Conservation (phyloP, 1,284 basidiomycete genomes). For the Ustilago bromivora region DNA sequence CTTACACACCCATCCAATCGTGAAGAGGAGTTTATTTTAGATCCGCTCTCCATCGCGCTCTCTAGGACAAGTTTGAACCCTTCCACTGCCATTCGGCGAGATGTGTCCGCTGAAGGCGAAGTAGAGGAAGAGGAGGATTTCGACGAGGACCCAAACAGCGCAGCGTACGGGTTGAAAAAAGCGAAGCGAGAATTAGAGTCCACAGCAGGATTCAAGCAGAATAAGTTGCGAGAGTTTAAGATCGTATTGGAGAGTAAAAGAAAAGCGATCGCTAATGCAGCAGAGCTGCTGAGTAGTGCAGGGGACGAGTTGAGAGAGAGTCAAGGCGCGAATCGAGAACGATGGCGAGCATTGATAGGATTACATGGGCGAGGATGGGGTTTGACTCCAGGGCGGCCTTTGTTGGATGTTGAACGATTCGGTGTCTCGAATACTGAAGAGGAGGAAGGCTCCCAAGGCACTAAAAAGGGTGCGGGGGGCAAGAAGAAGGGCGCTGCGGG, state of each 20-base stretch:
- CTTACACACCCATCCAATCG: conserved; percentile 9
- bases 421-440: conserved; percentile 16
- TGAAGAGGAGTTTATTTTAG: conserved; percentile 49
- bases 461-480: neutral
- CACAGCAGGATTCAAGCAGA: conserved; percentile 7
- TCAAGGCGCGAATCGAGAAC: conserved; percentile 38
- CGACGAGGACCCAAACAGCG: conserved; percentile 28
- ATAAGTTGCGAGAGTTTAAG: conserved; percentile 36
- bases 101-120: neutral
- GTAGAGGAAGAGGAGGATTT: conserved; percentile 27
- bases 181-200: conserved; percentile 26
- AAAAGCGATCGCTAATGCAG: conserved; percentile 38
- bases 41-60: conserved; percentile 40
- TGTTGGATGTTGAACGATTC: conserved; percentile 58
- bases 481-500: conserved; percentile 9
- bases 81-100: conserved; percentile 12
- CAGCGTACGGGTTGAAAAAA: conserved; percentile 23
- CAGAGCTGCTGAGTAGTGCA: conserved; percentile 48
- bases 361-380: conserved; percentile 58
- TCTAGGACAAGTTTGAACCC: conserved; percentile 26
- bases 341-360: conserved; percentile 52
- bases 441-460: neutral
- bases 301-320: conserved; percentile 44
- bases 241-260: conserved; percentile 49
- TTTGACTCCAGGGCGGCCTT: conserved; percentile 56